These are phyloP conservation scores for Triticum timopheevii DNA, from an alignment of 176 grass and related monocot species.

Conservation along the genomic window DNA sequence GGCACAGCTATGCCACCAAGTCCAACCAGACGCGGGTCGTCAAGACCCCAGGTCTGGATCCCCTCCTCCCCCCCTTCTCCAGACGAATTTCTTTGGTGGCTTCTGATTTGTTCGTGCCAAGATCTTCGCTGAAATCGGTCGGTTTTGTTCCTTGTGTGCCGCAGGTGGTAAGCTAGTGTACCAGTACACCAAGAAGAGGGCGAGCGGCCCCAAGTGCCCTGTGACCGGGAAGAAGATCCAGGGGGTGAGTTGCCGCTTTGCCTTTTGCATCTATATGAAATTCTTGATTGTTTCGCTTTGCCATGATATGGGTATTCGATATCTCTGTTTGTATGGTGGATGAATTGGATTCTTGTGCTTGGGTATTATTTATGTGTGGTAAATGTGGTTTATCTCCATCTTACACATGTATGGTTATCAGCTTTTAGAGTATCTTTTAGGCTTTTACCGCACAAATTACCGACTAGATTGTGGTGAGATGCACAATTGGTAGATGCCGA, in stretches of 20 bases:
- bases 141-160: neutral
- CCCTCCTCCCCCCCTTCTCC: neutral
- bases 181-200: constrained; percentile 94
- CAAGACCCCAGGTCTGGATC: constrained; percentile 76
- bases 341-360: neutral
- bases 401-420: neutral
- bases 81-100: neutral
- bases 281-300: neutral
- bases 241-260: constrained; percentile 53
- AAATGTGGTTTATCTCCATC: neutral
- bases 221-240: constrained; percentile 97
- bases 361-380: neutral
- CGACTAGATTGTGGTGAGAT: neutral
- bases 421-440: neutral
- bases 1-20: constrained; percentile 97
- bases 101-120: neutral
- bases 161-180: constrained; percentile 91
- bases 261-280: neutral
- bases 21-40: constrained; percentile 97
- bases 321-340: neutral
- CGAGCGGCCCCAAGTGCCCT: constrained; percentile 88
- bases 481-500: neutral
- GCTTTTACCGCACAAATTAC: neutral
- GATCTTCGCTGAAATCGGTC: neutral
- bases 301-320: neutral